Percentiles rank a stretch among this genome's conserved stretches.
Evolutionary conservation across 495 filamentous ascomycete species (phyloP).

Genomic region (Tuber aestivum): DNA sequence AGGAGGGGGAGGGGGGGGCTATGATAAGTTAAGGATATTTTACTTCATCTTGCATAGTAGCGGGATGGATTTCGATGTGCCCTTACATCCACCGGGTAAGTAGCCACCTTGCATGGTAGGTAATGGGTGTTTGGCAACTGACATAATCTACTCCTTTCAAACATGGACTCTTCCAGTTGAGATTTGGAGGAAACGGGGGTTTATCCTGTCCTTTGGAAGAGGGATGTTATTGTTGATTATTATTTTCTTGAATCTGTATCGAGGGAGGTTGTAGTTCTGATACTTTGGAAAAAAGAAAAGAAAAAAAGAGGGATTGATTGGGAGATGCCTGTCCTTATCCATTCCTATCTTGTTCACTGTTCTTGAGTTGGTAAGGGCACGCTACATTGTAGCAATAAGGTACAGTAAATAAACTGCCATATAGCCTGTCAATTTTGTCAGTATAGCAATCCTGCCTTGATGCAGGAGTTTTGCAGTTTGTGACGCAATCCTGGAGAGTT

Average conservation of each 20-base stretch:
- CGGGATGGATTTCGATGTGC: too few species aligned
- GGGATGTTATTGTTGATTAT: too few species aligned
- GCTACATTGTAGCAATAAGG: too few species aligned
- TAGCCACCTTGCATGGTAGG: background rate
- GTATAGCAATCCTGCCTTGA: background rate
- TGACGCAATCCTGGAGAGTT: background rate
- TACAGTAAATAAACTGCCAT: background rate
- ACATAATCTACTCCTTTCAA: background rate
- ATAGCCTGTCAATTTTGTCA: too few species aligned
- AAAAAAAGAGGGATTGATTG: background rate
- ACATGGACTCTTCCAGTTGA: background rate
- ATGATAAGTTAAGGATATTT: background rate
- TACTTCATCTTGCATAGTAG: background rate
- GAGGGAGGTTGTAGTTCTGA: background rate
- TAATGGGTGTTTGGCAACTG: background rate
- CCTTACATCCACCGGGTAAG: too few species aligned
- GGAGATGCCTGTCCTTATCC: background rate
- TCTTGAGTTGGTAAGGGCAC: background rate
- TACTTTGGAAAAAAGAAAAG: too few species aligned
- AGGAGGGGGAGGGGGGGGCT: too few species aligned
- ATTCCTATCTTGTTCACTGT: background rate
- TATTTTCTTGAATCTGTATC: background rate
- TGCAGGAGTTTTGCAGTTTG: too few species aligned
- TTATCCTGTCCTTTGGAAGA: background rate
- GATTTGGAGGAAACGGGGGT: background rate